A percentile compares a stretch with the other conserved stretches of the same genome.
phyloP scores from a whole-genome alignment of 148 eudicot species.

The Nepenthes gracilis region DNA sequence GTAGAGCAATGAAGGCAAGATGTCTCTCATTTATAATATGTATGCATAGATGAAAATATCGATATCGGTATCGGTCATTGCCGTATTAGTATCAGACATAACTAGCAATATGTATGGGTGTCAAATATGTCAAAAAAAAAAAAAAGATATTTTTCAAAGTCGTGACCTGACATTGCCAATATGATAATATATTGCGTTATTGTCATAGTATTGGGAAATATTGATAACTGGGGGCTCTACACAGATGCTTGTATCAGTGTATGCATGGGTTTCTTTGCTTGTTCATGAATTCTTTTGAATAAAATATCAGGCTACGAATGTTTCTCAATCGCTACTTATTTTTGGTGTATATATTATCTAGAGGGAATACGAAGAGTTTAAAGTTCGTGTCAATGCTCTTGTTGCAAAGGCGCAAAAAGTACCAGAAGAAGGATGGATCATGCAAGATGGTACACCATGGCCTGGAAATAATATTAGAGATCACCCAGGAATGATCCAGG shows the following conservation, averaged over 20 bases:
- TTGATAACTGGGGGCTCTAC: too few relatives aligned
- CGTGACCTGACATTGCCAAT: too few relatives aligned
- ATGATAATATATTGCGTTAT: too few relatives aligned
- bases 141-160: too few relatives aligned
- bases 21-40: not conserved
- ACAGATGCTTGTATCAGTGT: too few relatives aligned
- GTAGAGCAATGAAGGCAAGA: conserved; percentile 76
- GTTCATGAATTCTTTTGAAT: not conserved
- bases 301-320: not conserved
- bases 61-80: too few relatives aligned
- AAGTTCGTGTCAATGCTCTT: conserved; percentile 10
- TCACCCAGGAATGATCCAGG: conserved; percentile 16
- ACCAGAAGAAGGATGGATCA: conserved; percentile 14
- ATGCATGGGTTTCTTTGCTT: not conserved
- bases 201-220: too few relatives aligned
- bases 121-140: too few relatives aligned
- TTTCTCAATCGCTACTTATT: not conserved
- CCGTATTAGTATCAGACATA: too few relatives aligned
- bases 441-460: conserved; percentile 17
- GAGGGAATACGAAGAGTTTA: conserved; percentile 15
- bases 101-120: too few relatives aligned
- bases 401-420: conserved; percentile 11
- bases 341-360: not conserved
- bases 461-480: conserved; percentile 12
- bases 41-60: too few relatives aligned